Evolutionary conservation across 768 basidiomycete species (phyloP), one percentile per base, ranked within the genome.

Genomic region (Gautieria morchelliformis): DNA sequence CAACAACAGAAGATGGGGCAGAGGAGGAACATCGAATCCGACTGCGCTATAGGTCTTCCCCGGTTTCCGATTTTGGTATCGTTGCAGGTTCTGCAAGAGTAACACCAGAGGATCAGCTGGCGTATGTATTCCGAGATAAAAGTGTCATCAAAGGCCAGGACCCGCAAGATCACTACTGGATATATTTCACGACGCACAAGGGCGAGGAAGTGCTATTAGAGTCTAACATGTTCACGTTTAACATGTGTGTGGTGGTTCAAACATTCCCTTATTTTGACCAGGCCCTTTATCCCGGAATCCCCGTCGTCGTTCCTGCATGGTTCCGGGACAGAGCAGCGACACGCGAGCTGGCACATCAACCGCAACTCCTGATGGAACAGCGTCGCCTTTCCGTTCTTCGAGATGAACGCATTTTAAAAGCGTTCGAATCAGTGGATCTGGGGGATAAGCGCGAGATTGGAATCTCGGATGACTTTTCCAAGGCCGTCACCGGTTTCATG

Each of bases 61-160:
- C 75, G 15, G 74, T 79, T 40, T 45, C 73, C 1, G 76, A 79
- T 57, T 76, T 78, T 59, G 77, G 78, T 8, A 72, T 78, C 41
- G 70, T 65, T 1, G 64, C 65, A 49, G 76, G 76, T 7, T 60
- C 64, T 10, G 70, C 64, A 14, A 53, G 63, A 1, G 75, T 77
- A 9, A 70, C 61, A 22, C 37, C 45, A 6, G 66, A 72, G 51
- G 73, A 77, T 61, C 65, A 63, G 45, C 63, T 78, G 14, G 69
- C 69, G 6, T 77, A 74, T 63, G 41, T 61, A 20, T 42, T 64
- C 10, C 64, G 66, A 3, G 60, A 59, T 19, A 51, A 63, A 6
- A 63, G 58, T 1, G 66, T 72, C 32, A 49, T 58, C 22, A 64
- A 65, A 45, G 71, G 74, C 2, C 76, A 77, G 50, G 71, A 76